Conservation (phyloP, 2,329 filamentous ascomycete genomes). For the Pyrenophora tritici-repentis region DNA sequence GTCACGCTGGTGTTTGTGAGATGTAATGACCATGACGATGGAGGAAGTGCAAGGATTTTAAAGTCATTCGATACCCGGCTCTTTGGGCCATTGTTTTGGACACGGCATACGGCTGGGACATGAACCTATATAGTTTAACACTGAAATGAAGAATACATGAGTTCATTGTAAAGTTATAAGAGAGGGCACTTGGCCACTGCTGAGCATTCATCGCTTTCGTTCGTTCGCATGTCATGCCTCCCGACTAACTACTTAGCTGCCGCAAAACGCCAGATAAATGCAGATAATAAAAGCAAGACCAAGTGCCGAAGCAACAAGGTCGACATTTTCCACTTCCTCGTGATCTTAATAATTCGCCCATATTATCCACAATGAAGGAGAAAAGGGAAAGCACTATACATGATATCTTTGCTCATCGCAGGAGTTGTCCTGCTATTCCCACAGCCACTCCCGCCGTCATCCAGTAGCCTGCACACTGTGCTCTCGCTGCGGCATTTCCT, state of each 20-base stretch:
- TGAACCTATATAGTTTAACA: too few relatives aligned
- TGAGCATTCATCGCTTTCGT: too few relatives aligned
- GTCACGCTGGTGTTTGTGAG: neutral
- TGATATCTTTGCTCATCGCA: constrained; percentile 20
- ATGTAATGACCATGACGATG: neutral
- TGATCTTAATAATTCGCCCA: constrained; percentile 4
- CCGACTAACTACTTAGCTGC: too few relatives aligned
- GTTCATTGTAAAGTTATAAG: too few relatives aligned
- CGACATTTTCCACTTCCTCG: neutral
- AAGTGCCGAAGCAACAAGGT: constrained; percentile 6
- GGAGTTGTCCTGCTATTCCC: constrained; percentile 51
- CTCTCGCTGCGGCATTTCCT: constrained; percentile 37
- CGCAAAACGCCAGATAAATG: neutral
- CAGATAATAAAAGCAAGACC: constrained; percentile 1
- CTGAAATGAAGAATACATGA: too few relatives aligned
- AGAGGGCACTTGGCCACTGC: too few relatives aligned
- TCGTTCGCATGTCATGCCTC: too few relatives aligned
- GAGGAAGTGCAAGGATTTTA: neutral
- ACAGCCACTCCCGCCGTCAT: constrained; percentile 38
- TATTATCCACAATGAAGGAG: constrained; percentile 31
- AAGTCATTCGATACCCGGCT: too few relatives aligned
- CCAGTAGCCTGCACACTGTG: constrained; percentile 24
- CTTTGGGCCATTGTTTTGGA: too few relatives aligned
- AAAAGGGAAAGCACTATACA: constrained; percentile 1
- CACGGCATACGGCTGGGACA: too few relatives aligned